Conservation (phyloP, 805 yeast species). For the Candida ulmi region DNA sequence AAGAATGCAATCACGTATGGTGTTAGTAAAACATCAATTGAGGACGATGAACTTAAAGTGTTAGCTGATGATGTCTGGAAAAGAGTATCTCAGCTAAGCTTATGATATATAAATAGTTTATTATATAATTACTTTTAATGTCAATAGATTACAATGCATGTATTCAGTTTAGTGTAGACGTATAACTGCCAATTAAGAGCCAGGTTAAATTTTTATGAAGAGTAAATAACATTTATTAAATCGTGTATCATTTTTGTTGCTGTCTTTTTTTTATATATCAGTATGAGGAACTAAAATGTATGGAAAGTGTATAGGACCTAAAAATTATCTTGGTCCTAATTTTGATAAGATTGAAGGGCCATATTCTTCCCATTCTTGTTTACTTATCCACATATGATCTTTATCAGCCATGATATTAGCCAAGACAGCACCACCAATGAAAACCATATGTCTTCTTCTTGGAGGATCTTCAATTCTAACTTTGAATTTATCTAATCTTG, state of each 20-base stretch:
- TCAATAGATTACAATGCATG: too few species aligned
- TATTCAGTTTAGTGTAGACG: too few species aligned
- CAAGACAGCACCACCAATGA: constrained; percentile 96
- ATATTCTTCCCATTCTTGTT: constrained; percentile 96
- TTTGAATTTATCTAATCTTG: constrained; percentile 85
- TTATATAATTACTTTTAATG: too few species aligned
- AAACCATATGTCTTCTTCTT: constrained; percentile 97
- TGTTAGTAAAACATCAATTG: constrained; percentile 36
- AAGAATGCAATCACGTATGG: constrained; percentile 78
- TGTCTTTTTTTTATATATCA: too few species aligned
- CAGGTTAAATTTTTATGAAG: too few species aligned
- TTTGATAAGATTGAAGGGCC: constrained; percentile 82
- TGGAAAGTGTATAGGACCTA: too few species aligned
- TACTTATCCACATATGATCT: constrained; percentile 96
- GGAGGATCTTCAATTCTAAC: constrained; percentile 98
- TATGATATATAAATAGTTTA: neutral
- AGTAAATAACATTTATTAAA: too few species aligned
- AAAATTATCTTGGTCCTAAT: constrained; percentile 77
- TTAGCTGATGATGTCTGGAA: constrained; percentile 56
- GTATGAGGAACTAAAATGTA: too few species aligned
- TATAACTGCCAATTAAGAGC: too few species aligned
- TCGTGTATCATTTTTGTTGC: too few species aligned
- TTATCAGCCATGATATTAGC: constrained; percentile 98
- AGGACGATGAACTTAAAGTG: constrained; percentile 38
- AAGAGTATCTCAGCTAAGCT: constrained; percentile 28